Conservation (phyloP, 2,329 filamentous ascomycete genomes). For the Akanthomyces uredinophilus region DNA sequence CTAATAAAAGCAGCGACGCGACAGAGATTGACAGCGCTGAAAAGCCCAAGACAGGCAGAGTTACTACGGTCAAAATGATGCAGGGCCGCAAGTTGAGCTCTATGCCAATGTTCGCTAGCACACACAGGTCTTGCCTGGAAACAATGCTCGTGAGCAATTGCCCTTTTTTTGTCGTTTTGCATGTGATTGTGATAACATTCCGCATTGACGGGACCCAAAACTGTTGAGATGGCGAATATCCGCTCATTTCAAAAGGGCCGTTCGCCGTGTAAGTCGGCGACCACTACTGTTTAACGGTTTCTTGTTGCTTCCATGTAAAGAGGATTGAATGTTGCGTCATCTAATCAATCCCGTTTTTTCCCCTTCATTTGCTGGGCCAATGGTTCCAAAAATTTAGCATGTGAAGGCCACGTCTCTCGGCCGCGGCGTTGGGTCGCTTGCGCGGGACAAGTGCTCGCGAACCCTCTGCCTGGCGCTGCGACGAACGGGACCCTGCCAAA, state of each 20-base stretch:
- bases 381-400: not conserved
- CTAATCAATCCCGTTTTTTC: not conserved
- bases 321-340: no score
- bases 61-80: not conserved
- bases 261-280: not conserved
- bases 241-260: not conserved
- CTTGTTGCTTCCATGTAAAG: not conserved
- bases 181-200: not conserved
- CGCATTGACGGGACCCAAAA: not conserved
- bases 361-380: not conserved
- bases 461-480: not conserved
- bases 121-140: not conserved
- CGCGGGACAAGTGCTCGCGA: not conserved
- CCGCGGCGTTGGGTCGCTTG: not conserved
- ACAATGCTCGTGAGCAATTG: not conserved
- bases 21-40: no score
- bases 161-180: not conserved
- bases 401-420: not conserved
- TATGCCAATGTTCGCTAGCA: not conserved
- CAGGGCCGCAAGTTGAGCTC: not conserved
- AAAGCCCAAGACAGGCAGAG: no score
- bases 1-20: no score
- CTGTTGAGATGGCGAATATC: slow-evolving; percentile 1
- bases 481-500: not conserved
- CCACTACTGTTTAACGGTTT: not conserved